A percentile compares a stretch with the other conserved stretches of the same genome.
Evolutionary conservation across 495 filamentous ascomycete genomes (phyloP).

Genomic region (Pyrenopolyporus hunteri): DNA sequence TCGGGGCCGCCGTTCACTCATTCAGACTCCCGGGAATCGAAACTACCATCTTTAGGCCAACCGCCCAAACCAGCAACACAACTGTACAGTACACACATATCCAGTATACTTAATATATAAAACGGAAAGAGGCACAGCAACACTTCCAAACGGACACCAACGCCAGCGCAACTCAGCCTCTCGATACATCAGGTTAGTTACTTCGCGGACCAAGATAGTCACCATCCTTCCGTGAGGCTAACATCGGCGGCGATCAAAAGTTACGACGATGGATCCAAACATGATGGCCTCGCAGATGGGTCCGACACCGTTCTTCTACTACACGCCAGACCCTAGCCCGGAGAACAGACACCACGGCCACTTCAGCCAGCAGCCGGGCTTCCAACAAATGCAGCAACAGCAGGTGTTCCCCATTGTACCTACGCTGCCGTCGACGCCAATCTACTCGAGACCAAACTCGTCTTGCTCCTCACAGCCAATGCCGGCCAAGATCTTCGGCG

Average conservation of each 20-base stretch:
- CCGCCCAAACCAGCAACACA: conserved; percentile 37
- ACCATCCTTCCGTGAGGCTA: conserved; percentile 15
- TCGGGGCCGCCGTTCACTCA: conserved; percentile 56
- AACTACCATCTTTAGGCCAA: conserved; percentile 59
- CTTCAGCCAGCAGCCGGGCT: conserved; percentile 76
- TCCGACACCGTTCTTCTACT: conserved; percentile 89
- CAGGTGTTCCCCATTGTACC: conserved; percentile 59
- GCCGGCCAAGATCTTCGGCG: conserved; percentile 64
- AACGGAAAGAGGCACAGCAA: conserved; percentile 32
- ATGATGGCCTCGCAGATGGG: conserved; percentile 65
- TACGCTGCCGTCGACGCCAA: conserved; percentile 65
- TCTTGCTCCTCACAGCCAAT: conserved; percentile 66
- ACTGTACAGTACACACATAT: conserved; percentile 53
- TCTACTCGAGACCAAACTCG: conserved; percentile 78
- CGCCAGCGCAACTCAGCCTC: conserved; percentile 15
- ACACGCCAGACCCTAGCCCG: conserved; percentile 75
- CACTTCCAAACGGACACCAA: conserved; percentile 14
- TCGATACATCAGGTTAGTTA: conserved; percentile 25
- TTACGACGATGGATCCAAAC: conserved; percentile 51
- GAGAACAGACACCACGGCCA: conserved; percentile 82
- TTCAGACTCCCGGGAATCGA: conserved; percentile 50
- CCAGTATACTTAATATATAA: conserved; percentile 56
- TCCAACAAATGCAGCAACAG: conserved; percentile 52
- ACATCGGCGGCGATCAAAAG: conserved; percentile 28
- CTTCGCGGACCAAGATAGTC: conserved; percentile 2